Conservation (phyloP, 2,329 filamentous ascomycete genomes). For the Xylaria arbuscula region DNA sequence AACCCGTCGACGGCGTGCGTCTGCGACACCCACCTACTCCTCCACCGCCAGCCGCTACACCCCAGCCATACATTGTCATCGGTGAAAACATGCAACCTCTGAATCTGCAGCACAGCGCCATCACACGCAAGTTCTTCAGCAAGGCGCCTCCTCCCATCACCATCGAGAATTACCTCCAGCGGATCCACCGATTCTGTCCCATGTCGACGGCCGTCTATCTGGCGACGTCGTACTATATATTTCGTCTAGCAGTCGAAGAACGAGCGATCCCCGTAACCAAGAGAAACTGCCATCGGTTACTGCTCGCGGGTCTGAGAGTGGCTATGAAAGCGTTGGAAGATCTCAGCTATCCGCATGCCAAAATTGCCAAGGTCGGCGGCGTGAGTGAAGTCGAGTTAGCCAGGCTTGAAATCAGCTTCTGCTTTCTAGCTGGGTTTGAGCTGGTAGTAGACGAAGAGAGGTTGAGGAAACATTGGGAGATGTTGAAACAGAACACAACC, state of each 20-base stretch:
- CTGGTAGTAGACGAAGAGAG: conserved; percentile 71
- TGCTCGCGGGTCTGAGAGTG: conserved; percentile 85
- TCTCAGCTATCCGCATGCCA: conserved; percentile 83
- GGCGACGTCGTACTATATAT: conserved; percentile 87
- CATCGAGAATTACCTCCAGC: conserved; percentile 84
- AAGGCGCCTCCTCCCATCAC: conserved; percentile 86
- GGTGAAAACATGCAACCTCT: conserved; percentile 78
- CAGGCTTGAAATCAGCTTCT: conserved; percentile 88
- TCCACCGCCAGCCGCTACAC: conserved; percentile 45
- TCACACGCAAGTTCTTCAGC: conserved; percentile 93
- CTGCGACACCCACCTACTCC: conserved; percentile 54
- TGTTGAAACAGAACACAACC: conserved; percentile 57
- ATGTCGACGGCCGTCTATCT: conserved; percentile 95
- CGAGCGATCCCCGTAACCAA: conserved; percentile 82
- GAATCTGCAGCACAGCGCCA: conserved; percentile 82
- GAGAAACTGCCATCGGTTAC: conserved; percentile 85
- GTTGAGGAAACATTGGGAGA: conserved; percentile 74
- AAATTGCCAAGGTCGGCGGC: conserved; percentile 88
- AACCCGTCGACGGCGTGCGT: conserved; percentile 66
- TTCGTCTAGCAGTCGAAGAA: conserved; percentile 81
- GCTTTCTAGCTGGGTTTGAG: conserved; percentile 87
- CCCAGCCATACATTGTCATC: conserved; percentile 68
- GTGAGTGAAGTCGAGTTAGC: conserved; percentile 85
- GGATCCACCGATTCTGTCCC: conserved; percentile 90
- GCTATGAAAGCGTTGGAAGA: conserved; percentile 98